These are phyloP conservation scores for Albugo laibachii DNA, from an alignment of 352 stramenopile genomes.

Conservation along the genomic window DNA sequence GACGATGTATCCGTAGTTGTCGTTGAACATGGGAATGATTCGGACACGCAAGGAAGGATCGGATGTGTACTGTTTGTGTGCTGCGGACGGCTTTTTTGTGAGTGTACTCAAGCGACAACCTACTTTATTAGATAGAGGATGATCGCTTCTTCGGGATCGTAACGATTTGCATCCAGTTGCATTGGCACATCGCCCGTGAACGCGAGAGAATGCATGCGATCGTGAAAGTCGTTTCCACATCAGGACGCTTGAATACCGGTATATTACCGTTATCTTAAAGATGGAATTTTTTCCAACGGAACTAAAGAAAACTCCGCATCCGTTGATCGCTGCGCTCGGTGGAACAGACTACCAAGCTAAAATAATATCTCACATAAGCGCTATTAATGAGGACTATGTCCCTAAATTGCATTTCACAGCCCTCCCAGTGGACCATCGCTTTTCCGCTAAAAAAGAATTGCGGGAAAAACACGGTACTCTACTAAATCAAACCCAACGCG, in stretches of 20 bases:
- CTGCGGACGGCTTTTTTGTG: not conserved
- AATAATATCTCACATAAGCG: constrained; percentile 38
- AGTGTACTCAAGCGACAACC: not conserved
- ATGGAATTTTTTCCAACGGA: constrained; percentile 74
- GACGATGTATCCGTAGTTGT: constrained; percentile 74
- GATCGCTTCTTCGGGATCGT: too few relatives aligned
- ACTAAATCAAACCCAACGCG: constrained; percentile 36
- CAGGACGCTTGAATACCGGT: not conserved
- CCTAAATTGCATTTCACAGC: constrained; percentile 56
- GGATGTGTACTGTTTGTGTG: constrained; percentile 34
- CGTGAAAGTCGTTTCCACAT: too few relatives aligned
- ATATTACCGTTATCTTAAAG: not conserved
- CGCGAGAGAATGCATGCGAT: too few relatives aligned
- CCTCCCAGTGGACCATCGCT: constrained; percentile 50
- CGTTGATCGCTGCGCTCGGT: constrained; percentile 63
- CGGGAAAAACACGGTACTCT: constrained; percentile 59
- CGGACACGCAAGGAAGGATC: constrained; percentile 65
- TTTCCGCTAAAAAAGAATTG: constrained; percentile 66
- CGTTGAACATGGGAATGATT: constrained; percentile 61
- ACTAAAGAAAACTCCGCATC: constrained; percentile 76
- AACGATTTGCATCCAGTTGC: too few relatives aligned
- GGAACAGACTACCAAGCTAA: constrained; percentile 50
- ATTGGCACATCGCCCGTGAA: too few relatives aligned
- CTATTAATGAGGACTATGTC: constrained; percentile 66
- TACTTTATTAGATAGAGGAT: too few relatives aligned